Percentiles rank a stretch among this genome's conserved stretches.
phyloP scores from a whole-genome alignment of 768 basidiomycete species.

The Butyriboletus loyo region DNA sequence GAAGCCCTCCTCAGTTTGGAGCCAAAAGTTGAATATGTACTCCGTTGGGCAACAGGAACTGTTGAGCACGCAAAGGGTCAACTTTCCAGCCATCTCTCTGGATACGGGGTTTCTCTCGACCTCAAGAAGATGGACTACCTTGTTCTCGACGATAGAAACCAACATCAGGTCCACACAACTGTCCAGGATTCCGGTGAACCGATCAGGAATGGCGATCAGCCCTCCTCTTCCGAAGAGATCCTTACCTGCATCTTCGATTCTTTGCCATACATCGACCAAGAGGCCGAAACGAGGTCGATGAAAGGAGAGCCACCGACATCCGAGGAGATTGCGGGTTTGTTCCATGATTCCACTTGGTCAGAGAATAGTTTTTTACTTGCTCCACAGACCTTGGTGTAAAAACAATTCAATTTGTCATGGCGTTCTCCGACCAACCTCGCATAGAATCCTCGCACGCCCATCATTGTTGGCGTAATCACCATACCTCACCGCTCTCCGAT shows the following conservation, averaged over 20 bases:
- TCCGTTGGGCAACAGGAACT: constrained; percentile 43
- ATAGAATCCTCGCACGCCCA: constrained; percentile 24
- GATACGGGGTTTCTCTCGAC: constrained; percentile 90
- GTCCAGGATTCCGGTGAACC: neutral
- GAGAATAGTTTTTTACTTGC: neutral
- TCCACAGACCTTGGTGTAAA: constrained; percentile 62
- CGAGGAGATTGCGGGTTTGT: constrained; percentile 55
- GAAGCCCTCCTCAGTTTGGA: constrained; percentile 51
- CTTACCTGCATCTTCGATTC: constrained; percentile 31
- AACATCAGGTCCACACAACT: constrained; percentile 7
- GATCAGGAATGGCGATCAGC: constrained; percentile 6
- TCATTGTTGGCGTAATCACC: constrained; percentile 20
- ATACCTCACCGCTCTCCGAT: constrained; percentile 11
- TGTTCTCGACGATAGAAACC: constrained; percentile 79
- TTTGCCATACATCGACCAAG: constrained; percentile 26
- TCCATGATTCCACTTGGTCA: neutral
- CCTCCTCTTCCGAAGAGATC: constrained; percentile 16
- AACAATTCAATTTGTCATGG: constrained; percentile 70
- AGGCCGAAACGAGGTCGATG: constrained; percentile 34
- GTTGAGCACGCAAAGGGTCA: constrained; percentile 36
- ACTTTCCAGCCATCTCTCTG: constrained; percentile 56
- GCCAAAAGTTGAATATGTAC: constrained; percentile 65
- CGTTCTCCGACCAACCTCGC: constrained; percentile 51
- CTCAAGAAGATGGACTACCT: constrained; percentile 98
- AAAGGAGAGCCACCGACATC: constrained; percentile 44